Conservation (phyloP, 129 eudicot genomes). For the Silybum marianum region DNA sequence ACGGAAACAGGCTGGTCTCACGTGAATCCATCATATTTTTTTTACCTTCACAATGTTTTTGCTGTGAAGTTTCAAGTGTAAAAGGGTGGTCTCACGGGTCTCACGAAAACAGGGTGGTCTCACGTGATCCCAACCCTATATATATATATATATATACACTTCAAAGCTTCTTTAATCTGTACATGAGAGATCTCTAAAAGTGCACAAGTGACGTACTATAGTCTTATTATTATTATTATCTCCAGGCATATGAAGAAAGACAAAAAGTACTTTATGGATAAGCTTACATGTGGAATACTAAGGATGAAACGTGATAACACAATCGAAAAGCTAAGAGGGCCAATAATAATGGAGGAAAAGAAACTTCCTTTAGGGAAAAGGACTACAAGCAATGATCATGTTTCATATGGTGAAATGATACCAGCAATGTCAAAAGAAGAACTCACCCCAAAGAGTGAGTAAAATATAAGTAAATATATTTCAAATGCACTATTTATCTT, state of each 20-base stretch:
- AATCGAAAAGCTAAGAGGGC: conserved; percentile 54
- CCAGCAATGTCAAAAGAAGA: conserved; percentile 49
- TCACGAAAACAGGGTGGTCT: no score
- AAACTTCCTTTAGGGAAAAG: conserved; percentile 18
- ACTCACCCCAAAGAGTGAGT: conserved; percentile 46
- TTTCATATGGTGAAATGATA: conserved; percentile 73
- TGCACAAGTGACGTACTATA: neutral
- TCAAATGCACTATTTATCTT: neutral
- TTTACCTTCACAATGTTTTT: no score
- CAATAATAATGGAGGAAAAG: conserved; percentile 34
- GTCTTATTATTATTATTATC: conserved; percentile 10
- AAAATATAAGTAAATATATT: neutral
- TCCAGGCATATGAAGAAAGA: conserved; percentile 83
- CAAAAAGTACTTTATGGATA: conserved; percentile 63
- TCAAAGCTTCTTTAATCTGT: neutral
- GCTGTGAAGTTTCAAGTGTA: no score
- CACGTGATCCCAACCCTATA: no score
- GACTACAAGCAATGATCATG: conserved; percentile 35
- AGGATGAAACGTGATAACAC: conserved; percentile 60
- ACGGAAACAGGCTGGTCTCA: no score
- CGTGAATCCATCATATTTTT: no score
- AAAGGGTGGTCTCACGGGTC: no score
- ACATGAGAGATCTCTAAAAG: neutral
- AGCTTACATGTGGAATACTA: conserved; percentile 61
- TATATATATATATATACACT: neutral